Base-by-base conservation (phyloP, 2,329 filamentous ascomycete species). In the Furcasterigmium sp. region DNA sequence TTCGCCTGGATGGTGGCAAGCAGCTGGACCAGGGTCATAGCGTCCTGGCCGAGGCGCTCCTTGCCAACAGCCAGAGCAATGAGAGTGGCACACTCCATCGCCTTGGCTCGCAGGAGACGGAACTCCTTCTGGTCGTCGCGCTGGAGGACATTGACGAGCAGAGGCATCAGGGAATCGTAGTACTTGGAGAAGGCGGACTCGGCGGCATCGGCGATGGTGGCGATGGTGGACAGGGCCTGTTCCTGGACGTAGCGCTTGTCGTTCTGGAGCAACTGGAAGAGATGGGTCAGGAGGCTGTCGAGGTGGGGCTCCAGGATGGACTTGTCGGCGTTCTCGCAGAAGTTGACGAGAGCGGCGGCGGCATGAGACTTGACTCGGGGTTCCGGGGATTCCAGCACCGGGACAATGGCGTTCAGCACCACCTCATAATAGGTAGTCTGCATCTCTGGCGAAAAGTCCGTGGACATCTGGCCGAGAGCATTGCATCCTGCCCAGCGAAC, bases 401-500 rank as follows among this genome's bases (percentile, higher is more conserved):
- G 91, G 42, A 98, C 90, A 43, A 98, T 93, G 53, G 89, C 89
- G 53, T 84, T 88, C 41, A 98, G 76, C 14, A 98, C 87, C 36
- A 84, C 76, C 51, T 87, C 80, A 63, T 95, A 93, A 64, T 95
- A 95, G 56, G 95, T 93, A 53, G 88, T 86, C 66, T 98, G 93
- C 91, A 98, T 97, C 10, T 87, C 94, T 11, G 91, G 91, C 11
- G 94, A 91, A 63, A 98, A 98, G 60, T 98, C 93, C 25, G 93
- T 98, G 70, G 91, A 97, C 93, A 98, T 98, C 66, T 98, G 93
- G 21, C 93, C 93, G n/a, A 98, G 78, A 34, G 93, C 93, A 60
- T 98, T 97, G 72, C 93, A 98, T 26, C 91, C 93, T 41, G 93
- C 93, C 84, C 94, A 98, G 56, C 91, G 85, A 43, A 98, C 93